These are phyloP conservation scores for Uronychia binucleata DNA, from an alignment of 73 alveolate genomes.

Conservation along the genomic window DNA sequence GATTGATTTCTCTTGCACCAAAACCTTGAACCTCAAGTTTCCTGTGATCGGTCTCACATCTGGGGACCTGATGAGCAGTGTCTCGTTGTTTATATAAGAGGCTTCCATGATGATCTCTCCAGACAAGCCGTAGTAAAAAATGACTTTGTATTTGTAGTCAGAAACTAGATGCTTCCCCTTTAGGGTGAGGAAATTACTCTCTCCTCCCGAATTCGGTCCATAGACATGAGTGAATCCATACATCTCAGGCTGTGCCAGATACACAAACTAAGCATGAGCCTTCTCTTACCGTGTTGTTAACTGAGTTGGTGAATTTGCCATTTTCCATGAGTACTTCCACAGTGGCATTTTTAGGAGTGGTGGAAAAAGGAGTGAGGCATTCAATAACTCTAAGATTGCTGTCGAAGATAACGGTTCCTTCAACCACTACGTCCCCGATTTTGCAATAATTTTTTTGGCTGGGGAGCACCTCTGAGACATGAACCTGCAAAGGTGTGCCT, in stretches of 20 bases:
- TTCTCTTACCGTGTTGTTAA: conserved; percentile 20
- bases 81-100: not conserved
- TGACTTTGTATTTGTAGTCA: not conserved
- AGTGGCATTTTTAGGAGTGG: conserved; percentile 4
- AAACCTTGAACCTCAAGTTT: conserved; percentile 8
- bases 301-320: conserved; percentile 15
- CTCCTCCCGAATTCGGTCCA: not conserved
- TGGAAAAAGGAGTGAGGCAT: conserved; percentile 30
- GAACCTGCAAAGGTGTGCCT: not conserved
- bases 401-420: not conserved
- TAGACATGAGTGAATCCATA: conserved; percentile 21
- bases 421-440: not conserved
- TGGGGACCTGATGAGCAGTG: conserved; percentile 5
- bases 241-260: not conserved
- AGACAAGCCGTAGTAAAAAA: not conserved
- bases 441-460: not conserved
- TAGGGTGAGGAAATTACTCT: conserved; percentile 1
- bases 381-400: conserved; percentile 5
- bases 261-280: not conserved
- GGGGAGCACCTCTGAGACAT: not conserved
- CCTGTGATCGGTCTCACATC: not conserved
- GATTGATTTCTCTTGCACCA: not conserved
- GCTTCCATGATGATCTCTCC: conserved; percentile 9
- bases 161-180: conserved; percentile 10
- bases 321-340: conserved; percentile 24